Conservation (phyloP, 1,284 basidiomycete species). For the Heterobasidion occidentale region DNA sequence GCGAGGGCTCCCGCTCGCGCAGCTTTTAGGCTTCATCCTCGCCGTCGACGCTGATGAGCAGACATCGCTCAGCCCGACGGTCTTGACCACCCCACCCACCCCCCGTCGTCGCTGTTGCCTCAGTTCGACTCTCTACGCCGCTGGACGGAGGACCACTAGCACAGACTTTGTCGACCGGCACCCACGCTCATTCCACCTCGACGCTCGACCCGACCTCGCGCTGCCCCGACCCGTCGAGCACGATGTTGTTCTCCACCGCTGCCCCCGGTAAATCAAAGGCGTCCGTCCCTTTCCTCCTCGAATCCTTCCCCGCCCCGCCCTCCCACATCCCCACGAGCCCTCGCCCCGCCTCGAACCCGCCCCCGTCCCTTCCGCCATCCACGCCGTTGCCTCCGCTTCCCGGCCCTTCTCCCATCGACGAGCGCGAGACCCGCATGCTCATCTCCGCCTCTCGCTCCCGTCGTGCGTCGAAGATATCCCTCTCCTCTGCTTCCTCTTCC, state of each 20-base stretch:
- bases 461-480: conserved; percentile 22
- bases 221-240: too few species aligned
- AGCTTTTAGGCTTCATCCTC: too few species aligned
- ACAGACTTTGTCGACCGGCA: not conserved
- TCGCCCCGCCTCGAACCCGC: conserved; percentile 25
- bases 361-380: conserved; percentile 36
- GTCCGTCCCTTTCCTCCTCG: conserved; percentile 33
- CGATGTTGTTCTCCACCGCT: conserved; percentile 9
- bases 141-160: too few species aligned
- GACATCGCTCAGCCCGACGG: too few species aligned
- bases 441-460: conserved; percentile 28
- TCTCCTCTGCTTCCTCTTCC: conserved; percentile 24
- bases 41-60: too few species aligned
- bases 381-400: conserved; percentile 44
- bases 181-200: too few species aligned
- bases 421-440: conserved; percentile 33
- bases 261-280: conserved; percentile 10
- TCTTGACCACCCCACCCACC: too few species aligned
- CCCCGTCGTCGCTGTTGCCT: too few species aligned
- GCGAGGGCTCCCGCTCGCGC: too few species aligned
- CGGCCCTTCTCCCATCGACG: conserved; percentile 38
- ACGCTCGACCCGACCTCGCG: too few species aligned
- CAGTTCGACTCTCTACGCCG: too few species aligned
- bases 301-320: conserved; percentile 43
- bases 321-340: conserved; percentile 38